phyloP scores from a whole-genome alignment of 768 basidiomycete genomes.

The Boletus patriciae region DNA sequence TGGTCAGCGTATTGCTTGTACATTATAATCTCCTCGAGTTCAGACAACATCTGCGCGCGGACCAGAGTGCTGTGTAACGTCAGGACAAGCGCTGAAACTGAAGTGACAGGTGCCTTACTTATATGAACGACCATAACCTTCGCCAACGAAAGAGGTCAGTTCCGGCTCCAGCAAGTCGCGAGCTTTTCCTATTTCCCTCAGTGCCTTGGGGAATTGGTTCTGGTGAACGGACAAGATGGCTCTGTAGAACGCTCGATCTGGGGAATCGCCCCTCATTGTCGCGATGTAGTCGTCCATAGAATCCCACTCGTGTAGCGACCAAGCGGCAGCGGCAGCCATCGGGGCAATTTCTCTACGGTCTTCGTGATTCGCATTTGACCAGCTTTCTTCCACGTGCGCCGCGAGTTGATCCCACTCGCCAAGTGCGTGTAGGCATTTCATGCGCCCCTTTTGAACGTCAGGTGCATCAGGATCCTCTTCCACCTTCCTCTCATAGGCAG shows the following conservation, averaged over 20 bases:
- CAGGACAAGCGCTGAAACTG: slow-evolving; percentile 8
- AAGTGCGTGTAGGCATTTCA: slow-evolving; percentile 95
- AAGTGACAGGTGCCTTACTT: slow-evolving; percentile 57
- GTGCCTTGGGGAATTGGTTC: slow-evolving; percentile 91
- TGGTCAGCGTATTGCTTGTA: slow-evolving; percentile 96
- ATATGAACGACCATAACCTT: slow-evolving; percentile 96
- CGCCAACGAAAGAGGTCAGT: slow-evolving; percentile 86
- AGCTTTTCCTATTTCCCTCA: slow-evolving; percentile 87
- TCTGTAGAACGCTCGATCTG: slow-evolving; percentile 93
- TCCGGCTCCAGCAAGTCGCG: slow-evolving; percentile 91
- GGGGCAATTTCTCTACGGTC: slow-evolving; percentile 91
- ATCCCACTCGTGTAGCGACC: slow-evolving; percentile 97
- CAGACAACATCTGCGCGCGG: slow-evolving; percentile 96
- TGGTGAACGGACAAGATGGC: slow-evolving; percentile 96
- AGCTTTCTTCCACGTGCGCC: slow-evolving; percentile 80
- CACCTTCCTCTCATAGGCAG: slow-evolving; percentile 78
- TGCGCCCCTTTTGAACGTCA: slow-evolving; percentile 81
- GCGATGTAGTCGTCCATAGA: slow-evolving; percentile 96
- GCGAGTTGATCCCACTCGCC: slow-evolving; percentile 97
- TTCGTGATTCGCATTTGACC: slow-evolving; percentile 80
- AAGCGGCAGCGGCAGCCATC: slow-evolving; percentile 95
- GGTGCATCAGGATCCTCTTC: slow-evolving; percentile 72
- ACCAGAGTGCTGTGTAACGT: slow-evolving; percentile 74
- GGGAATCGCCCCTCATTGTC: slow-evolving; percentile 89
- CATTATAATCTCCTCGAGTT: slow-evolving; percentile 94